phyloP scores from a whole-genome alignment of 768 basidiomycete species.

The Punctularia strigosozonata region DNA sequence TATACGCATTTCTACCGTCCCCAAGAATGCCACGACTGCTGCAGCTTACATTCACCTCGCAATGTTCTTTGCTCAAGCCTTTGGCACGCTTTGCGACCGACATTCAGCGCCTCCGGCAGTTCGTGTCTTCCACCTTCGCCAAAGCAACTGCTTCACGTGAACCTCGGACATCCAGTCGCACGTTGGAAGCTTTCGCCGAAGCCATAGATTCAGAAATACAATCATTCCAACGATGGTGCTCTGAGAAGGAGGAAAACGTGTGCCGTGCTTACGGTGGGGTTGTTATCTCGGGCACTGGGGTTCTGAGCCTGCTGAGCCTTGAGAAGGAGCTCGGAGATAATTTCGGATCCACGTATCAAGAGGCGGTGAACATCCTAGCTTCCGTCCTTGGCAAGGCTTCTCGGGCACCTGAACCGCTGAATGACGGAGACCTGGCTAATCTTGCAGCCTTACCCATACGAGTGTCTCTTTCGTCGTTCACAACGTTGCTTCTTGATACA shows the following conservation, averaged over 20 bases:
- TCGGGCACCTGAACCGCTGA: constrained; percentile 8
- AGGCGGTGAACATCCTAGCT: constrained; percentile 33
- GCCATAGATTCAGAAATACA: constrained; percentile 53
- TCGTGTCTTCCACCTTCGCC: constrained; percentile 38
- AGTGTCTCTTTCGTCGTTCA: constrained; percentile 38
- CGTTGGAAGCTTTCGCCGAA: constrained; percentile 76
- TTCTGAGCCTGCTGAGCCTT: constrained; percentile 57
- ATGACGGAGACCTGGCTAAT: too few species aligned
- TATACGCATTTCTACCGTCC: constrained; percentile 27
- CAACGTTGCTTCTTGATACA: constrained; percentile 49
- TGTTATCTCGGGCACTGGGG: constrained; percentile 18
- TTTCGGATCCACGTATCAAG: constrained; percentile 47
- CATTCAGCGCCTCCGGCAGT: constrained; percentile 50
- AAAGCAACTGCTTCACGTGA: too few species aligned
- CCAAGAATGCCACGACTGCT: constrained; percentile 44
- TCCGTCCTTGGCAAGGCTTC: background rate
- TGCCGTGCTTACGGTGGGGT: constrained; percentile 43
- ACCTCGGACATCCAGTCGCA: too few species aligned
- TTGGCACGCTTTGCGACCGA: constrained; percentile 51
- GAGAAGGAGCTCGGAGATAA: constrained; percentile 45
- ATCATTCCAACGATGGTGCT: constrained; percentile 59
- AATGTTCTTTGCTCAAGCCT: constrained; percentile 48
- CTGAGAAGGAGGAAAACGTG: constrained; percentile 53
- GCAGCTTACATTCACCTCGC: constrained; percentile 57
- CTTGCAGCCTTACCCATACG: constrained; percentile 25